These are phyloP conservation scores for Cinchona pubescens DNA, from an alignment of 257 asterid species.

Conservation along the genomic window DNA sequence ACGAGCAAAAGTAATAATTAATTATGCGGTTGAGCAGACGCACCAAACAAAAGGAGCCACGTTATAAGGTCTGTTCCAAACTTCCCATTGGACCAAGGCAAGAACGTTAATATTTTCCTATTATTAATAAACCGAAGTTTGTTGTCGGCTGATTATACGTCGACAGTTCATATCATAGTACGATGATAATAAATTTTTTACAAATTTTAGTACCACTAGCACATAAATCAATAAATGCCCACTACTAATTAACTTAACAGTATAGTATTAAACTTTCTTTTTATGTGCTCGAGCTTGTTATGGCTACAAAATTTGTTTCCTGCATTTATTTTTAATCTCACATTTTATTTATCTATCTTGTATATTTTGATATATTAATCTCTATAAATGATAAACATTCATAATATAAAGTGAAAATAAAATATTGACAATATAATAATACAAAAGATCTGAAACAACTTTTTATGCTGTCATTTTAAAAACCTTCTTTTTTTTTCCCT, in stretches of 20 bases:
- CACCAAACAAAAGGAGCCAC: slow-evolving; percentile 27
- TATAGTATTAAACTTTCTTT: not conserved
- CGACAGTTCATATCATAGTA: slow-evolving; percentile 9
- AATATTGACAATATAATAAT: too few species aligned
- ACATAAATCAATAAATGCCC: not conserved
- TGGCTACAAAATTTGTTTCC: too few species aligned
- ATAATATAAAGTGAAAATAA: too few species aligned
- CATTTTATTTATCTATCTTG: too few species aligned
- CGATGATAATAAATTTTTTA: slow-evolving; percentile 14
- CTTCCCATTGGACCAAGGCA: slow-evolving; percentile 26
- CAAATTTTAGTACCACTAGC: not conserved
- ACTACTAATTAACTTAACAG: not conserved
- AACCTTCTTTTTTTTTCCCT: not conserved
- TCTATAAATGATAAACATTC: too few species aligned
- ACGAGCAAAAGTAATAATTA: too few species aligned
- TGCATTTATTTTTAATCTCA: too few species aligned
- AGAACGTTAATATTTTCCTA: slow-evolving; percentile 1
- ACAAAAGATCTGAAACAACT: not conserved
- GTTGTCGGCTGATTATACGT: slow-evolving; percentile 11
- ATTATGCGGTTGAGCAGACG: slow-evolving; percentile 1
- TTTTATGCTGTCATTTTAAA: not conserved
- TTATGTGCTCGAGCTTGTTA: not conserved
- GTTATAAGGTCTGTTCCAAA: slow-evolving; percentile 21
- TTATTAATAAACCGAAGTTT: not conserved
- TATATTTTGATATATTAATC: too few species aligned